phyloP scores from a whole-genome alignment of 2,329 filamentous ascomycete species.

The Podosphaera fusca region DNA sequence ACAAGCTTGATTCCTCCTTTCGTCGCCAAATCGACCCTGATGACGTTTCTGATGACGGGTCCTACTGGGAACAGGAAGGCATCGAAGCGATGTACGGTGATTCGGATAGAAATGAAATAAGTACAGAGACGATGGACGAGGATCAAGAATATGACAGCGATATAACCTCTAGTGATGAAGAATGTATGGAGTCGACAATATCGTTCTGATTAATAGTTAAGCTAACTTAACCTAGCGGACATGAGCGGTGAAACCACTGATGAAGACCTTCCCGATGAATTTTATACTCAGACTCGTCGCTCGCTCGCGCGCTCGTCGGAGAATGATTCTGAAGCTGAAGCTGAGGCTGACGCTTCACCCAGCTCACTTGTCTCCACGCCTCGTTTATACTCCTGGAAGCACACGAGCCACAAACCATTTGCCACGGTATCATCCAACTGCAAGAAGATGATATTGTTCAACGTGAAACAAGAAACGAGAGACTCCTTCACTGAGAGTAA shows the following conservation, averaged over 20 bases:
- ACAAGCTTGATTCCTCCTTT: conserved; percentile 46
- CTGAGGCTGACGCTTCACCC: conserved; percentile 12
- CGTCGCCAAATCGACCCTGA: conserved; percentile 52
- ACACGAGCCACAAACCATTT: conserved; percentile 2
- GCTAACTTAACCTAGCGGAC: conserved; percentile 29
- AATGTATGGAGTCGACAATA: conserved; percentile 25
- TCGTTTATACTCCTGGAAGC: conserved; percentile 2
- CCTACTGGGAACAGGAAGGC: conserved; percentile 7
- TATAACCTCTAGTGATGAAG: conserved; percentile 27
- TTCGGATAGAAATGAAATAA: conserved; percentile 1
- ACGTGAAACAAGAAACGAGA: conserved; percentile 7
- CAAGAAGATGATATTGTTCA: conserved; percentile 3
- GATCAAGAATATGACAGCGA: conserved; percentile 11
- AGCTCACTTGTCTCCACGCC: conserved; percentile 6
- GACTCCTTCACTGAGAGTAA: neutral
- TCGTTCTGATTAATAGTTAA: conserved; percentile 4
- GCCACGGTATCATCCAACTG: conserved; percentile 1
- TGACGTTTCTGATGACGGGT: conserved; percentile 17
- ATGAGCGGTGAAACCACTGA: conserved; percentile 34
- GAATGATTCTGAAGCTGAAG: conserved; percentile 12
- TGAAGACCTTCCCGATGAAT: conserved; percentile 26
- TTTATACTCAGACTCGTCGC: neutral
- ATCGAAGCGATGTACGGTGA: neutral
- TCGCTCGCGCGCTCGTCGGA: conserved; percentile 15
- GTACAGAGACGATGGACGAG: conserved; percentile 1